Base-by-base conservation (phyloP, 805 yeast species). In the Cyberlindnera sargentensis region DNA sequence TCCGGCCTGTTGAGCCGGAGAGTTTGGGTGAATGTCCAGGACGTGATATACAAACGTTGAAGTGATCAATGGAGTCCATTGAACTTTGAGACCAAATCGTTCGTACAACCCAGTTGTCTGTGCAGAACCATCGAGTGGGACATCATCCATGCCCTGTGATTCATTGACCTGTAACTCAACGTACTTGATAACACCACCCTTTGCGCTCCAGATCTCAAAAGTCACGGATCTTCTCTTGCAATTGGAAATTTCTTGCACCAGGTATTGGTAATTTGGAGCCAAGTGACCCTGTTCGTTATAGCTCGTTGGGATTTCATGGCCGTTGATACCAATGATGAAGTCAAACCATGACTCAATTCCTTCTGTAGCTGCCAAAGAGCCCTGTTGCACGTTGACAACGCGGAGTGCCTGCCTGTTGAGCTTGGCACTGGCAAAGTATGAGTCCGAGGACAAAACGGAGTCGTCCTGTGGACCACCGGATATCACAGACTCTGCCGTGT, bases 31-130 rank as follows among this genome's bases (percentile, higher is more conserved):
- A 9, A 91, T 80, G 46, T 75, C 76, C 43, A 91, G 64, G 32
- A 91, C 80, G 53, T 89, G 95, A 84, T 96, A 91, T 9, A 89
- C 95, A 57, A 77, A 82, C 1, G 91, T 84, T 0, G 95, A 78
- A 0, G 88, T 75, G 29, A 74, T 69, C 34, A 89, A 57, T 20
- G 95, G 88, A 1, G 88, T 78, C 68, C 95, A 79, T 57, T 87
- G 95, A 1, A 88, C 67, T 9, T 83, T 67, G 25, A 89, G 53
- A 0, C 95, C 95, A 15, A 86, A 53, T 31, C 72, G 67, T 25
- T 66, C 66, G 53, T 80, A 78, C 2, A 61, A 55, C 29, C 67
- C 61, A 34, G 62, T 3, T 61, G 49, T 5, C 50, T 47, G 35
- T 47, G 45, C 10, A 41, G 49, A 4, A 36, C 42, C 54, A 36